Evolutionary conservation across 164 flowering plant genomes (phyloP).

Genomic region (Buxus sempervirens): DNA sequence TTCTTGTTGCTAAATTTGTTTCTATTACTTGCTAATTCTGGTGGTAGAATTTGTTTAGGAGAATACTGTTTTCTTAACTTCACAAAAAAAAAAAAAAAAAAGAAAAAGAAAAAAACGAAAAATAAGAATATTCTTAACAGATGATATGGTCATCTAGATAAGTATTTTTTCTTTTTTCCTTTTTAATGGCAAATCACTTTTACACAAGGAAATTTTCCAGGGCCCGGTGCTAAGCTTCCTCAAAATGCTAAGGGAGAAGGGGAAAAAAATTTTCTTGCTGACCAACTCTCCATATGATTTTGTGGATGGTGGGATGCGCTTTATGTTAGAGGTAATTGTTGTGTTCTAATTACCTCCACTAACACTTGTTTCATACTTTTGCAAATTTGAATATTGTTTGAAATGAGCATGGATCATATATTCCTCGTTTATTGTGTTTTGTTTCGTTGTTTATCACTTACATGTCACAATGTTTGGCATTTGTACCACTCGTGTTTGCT

Average conservation of each 20-base stretch:
- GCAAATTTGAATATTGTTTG: background rate
- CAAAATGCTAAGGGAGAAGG: conserved; percentile 75
- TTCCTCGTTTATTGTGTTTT: background rate
- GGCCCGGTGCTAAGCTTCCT: conserved; percentile 68
- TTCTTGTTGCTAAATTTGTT: background rate
- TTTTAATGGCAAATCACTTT: conserved; percentile 8
- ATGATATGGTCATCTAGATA: background rate
- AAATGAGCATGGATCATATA: background rate
- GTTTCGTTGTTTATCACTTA: background rate
- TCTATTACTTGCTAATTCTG: background rate
- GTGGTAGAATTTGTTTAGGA: background rate
- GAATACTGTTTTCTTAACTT: background rate
- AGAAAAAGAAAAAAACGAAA: too few species aligned
- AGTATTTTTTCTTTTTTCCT: background rate
- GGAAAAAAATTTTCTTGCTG: conserved; percentile 86
- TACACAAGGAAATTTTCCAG: conserved; percentile 35
- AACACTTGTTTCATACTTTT: background rate
- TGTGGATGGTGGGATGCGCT: conserved; percentile 98
- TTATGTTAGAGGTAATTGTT: conserved; percentile 73
- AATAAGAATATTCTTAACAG: too few species aligned
- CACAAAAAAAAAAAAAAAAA: too few species aligned
- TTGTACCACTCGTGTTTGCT: too few species aligned
- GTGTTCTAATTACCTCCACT: background rate
- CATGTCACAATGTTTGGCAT: background rate
- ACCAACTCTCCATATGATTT: conserved; percentile 94